These are phyloP conservation scores for Willaertia magna DNA, from an alignment of 208 protist species.

Conservation along the genomic window DNA sequence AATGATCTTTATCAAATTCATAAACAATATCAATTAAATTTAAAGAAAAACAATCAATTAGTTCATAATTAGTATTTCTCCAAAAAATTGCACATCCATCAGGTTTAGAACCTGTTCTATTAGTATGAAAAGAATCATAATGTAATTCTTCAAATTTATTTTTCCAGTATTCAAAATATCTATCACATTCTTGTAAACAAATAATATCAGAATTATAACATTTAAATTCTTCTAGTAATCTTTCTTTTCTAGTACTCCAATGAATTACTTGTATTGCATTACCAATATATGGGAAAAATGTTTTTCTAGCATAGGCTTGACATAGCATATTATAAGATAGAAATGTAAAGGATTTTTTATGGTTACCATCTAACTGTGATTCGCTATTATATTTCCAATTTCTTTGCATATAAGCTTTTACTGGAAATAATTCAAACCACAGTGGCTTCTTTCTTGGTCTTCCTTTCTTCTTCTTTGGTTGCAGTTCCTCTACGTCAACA, in stretches of 20 bases:
- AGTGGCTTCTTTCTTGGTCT: too few relatives aligned
- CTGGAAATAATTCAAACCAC: too few relatives aligned
- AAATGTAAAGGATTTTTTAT: background rate
- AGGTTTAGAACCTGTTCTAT: background rate
- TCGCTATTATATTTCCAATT: too few relatives aligned
- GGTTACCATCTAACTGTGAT: too few relatives aligned
- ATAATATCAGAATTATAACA: background rate
- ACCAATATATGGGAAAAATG: background rate
- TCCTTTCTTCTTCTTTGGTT: too few relatives aligned
- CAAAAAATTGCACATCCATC: conserved; percentile 7
- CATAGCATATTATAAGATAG: background rate
- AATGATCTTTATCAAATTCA: too few relatives aligned
- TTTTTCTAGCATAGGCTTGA: background rate
- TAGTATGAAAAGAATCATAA: background rate
- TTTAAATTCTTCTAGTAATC: background rate
- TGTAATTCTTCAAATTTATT: background rate
- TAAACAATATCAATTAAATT: background rate
- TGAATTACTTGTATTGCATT: background rate
- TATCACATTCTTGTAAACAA: background rate
- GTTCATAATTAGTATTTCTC: background rate
- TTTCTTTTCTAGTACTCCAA: background rate
- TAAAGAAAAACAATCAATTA: background rate
- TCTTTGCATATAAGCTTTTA: too few relatives aligned
- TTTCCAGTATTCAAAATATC: background rate
- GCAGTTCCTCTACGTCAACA: too few relatives aligned